phyloP scores from a whole-genome alignment of 768 basidiomycete genomes.

The Podaxis rugospora region DNA sequence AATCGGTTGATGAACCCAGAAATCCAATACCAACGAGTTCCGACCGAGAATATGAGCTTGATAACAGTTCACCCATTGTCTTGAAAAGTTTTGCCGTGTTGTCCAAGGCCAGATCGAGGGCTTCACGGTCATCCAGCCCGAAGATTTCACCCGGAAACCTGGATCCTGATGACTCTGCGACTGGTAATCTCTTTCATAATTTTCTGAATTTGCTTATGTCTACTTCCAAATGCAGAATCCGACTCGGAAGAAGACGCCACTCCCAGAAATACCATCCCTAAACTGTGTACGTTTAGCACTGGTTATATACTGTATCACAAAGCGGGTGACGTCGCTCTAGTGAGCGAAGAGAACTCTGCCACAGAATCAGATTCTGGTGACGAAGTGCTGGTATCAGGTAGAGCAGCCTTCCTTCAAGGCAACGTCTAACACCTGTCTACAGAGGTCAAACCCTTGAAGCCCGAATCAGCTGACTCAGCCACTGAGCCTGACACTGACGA shows the following conservation, averaged over 20 bases:
- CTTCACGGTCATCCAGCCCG: neutral
- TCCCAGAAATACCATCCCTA: neutral
- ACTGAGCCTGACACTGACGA: constrained; percentile 41
- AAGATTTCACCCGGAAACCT: neutral
- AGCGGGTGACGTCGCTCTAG: constrained; percentile 6
- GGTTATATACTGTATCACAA: neutral
- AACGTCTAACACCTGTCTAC: neutral
- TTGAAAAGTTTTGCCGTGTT: constrained; percentile 2
- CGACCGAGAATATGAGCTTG: constrained; percentile 1
- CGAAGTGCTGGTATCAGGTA: constrained; percentile 11
- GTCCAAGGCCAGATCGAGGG: neutral
- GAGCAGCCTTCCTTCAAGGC: neutral
- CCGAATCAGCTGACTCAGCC: constrained; percentile 23
- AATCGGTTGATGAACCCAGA: neutral
- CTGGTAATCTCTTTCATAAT: neutral
- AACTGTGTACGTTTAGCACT: neutral
- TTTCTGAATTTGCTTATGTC: neutral
- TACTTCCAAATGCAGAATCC: constrained; percentile 7
- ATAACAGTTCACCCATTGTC: neutral
- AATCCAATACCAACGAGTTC: neutral
- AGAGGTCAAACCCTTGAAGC: neutral
- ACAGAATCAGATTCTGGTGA: constrained; percentile 33
- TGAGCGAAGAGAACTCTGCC: constrained; percentile 19
- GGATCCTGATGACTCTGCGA: neutral
- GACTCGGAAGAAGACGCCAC: constrained; percentile 5